Conservation (phyloP, 2,329 filamentous ascomycete species). For the Paecilomyces niveus region DNA sequence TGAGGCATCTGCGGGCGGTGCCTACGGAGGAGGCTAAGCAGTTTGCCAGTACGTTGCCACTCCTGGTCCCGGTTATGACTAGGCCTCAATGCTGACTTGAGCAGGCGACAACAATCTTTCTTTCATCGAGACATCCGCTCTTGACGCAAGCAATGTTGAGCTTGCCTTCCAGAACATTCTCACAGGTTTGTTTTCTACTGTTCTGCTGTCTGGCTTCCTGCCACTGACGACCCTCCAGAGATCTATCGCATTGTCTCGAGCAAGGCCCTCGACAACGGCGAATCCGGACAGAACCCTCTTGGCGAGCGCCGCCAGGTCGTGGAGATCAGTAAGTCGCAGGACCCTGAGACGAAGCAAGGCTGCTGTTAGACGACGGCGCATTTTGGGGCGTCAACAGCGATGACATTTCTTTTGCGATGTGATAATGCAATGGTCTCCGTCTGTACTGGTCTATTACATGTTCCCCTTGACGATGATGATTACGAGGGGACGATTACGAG, state of each 20-base stretch:
- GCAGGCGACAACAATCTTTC: conserved; percentile 94
- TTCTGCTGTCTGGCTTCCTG: conserved; percentile 6
- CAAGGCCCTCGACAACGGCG: conserved; percentile 90
- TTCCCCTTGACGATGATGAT: conserved; percentile 25
- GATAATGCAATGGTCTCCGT: conserved; percentile 32
- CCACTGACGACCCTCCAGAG: conserved; percentile 50
- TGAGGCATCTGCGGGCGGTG: conserved; percentile 93
- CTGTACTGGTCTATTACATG: conserved; percentile 29
- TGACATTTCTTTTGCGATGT: conserved; percentile 31
- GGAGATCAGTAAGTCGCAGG: conserved; percentile 77
- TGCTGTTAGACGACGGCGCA: conserved; percentile 30
- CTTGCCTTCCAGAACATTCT: conserved; percentile 99
- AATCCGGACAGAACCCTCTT: conserved; percentile 71
- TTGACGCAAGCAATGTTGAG: conserved; percentile 98
- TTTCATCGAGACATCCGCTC: conserved; percentile 97
- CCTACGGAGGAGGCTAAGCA: conserved; percentile 96
- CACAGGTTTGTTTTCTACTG: conserved; percentile 62
- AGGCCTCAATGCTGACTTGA: conserved; percentile 13
- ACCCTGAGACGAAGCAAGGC: conserved; percentile 63
- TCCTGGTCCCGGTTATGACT: not conserved
- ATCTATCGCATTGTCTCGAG: conserved; percentile 99
- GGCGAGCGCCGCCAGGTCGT: conserved; percentile 71
- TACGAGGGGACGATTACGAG: conserved; percentile 18
- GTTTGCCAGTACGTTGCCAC: conserved; percentile 72
- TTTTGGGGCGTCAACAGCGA: conserved; percentile 22